Base-by-base conservation (phyloP, 352 stramenopile species). In the Pythium brachiatum region DNA sequence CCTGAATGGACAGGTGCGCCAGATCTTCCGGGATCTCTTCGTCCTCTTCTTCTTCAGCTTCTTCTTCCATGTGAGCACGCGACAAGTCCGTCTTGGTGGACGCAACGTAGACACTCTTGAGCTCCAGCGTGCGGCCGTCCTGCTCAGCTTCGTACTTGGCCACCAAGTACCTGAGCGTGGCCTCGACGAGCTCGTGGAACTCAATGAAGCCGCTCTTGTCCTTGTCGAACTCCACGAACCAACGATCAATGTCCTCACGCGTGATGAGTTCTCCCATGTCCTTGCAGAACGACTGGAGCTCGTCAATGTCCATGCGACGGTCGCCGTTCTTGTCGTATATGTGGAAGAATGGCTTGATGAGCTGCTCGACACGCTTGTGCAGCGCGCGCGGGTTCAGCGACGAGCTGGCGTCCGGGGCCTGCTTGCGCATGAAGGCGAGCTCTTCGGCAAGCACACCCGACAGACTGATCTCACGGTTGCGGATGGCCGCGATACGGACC, bases 1-100 rank as follows among this genome's bases (percentile, higher is more conserved):
- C 83, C n/a, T 97, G 87, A 44, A 97, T 95, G 38, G 90, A 87
- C 26, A 99, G 69, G 68, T 97, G 75, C 15, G 84, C 89, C 6
- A 99, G 80, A 68, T 98, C 94, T 53, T 98, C 92, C 1, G 96
- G 96, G 4, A 99, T 76, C 68, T 97, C 91, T 72, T 98, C 93
- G 43, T 97, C 86, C 58, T 98, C 94, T 66, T 98, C 92, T 2
- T 97, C 87, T 2, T 96, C n/a, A n/a, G n/a, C 85, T 9, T 88
- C 82, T 7, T 83, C 83, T 5, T 92, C 79, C 7, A 84, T 78
- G 27, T 80, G 70, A 27, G 60, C 67, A 34, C 79, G 57, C 18
- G 75, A 76, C 54, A 77, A 62, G 44, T 88, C 68, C 55, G 81
- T 79, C 20, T 88, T 72, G 26, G 76, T 58, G 23, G 76, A 71